Evolutionary conservation across 139 green algal species (phyloP).

Genomic region (Edaphochlamys debaryana): DNA sequence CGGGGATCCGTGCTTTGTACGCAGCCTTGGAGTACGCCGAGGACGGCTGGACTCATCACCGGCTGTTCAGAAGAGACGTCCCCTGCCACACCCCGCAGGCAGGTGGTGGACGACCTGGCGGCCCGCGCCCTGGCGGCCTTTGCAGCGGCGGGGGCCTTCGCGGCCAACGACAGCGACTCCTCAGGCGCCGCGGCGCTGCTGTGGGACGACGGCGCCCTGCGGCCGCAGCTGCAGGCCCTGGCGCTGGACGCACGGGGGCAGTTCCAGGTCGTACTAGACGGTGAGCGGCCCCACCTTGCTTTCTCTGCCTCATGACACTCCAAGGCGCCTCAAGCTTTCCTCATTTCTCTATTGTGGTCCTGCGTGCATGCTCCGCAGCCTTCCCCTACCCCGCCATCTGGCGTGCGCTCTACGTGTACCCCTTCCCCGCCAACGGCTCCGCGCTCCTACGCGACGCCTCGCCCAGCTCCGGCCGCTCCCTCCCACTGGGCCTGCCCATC

Average conservation of each 20-base stretch:
- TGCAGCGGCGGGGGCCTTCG: too few species aligned
- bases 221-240: neutral
- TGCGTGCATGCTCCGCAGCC: too few species aligned
- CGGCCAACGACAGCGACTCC: too few species aligned
- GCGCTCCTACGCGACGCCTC: too few species aligned
- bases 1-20: neutral
- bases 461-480: neutral
- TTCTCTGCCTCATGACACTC: neutral
- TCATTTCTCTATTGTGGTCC: too few species aligned
- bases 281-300: neutral
- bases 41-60: neutral
- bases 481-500: neutral
- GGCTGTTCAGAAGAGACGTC: neutral
- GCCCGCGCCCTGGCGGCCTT: neutral
- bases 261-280: neutral
- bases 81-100: neutral
- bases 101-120: slow-evolving; percentile 12
- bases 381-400: slow-evolving; percentile 18
- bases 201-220: too few species aligned
- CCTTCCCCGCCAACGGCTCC: neutral
- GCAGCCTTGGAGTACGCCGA: neutral
- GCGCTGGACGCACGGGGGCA: too few species aligned
- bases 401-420: neutral
- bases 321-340: too few species aligned
- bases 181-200: neutral